A percentile compares a stretch with the other conserved stretches of the same genome.
These are phyloP conservation scores for Phytophthora rubi DNA, from an alignment of 352 stramenopile genomes.

Conservation along the genomic window DNA sequence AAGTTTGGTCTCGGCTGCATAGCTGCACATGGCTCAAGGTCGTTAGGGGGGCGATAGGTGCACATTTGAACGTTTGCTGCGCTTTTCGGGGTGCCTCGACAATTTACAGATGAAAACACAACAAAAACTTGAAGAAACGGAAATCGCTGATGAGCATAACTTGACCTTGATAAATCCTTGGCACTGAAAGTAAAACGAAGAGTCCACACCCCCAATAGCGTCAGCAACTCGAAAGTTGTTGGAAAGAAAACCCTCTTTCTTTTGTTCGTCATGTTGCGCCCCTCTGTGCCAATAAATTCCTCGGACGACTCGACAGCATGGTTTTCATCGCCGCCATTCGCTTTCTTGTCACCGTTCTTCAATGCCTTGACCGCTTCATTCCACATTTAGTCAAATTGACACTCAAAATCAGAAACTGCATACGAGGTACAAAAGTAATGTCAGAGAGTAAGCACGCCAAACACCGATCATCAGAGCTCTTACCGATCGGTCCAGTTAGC, in stretches of 20 bases:
- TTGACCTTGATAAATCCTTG: not conserved
- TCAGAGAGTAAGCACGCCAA: not conserved
- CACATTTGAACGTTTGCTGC: conserved; percentile 4
- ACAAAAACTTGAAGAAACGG: not conserved
- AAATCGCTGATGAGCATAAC: not conserved
- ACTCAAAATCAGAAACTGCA: conserved; percentile 17
- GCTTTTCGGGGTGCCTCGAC: not conserved
- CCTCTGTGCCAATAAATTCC: not conserved
- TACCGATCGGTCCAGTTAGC: conserved; percentile 13
- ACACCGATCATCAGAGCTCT: not conserved
- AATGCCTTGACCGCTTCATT: conserved; percentile 2
- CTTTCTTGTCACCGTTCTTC: conserved; percentile 3
- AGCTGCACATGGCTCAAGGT: conserved; percentile 10
- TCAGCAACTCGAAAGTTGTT: conserved; percentile 13
- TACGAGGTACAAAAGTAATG: not conserved
- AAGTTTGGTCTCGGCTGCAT: conserved; percentile 13
- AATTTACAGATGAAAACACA: conserved; percentile 1
- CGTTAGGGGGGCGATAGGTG: conserved; percentile 7
- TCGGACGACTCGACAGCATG: not conserved
- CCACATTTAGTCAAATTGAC: conserved; percentile 27
- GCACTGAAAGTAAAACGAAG: not conserved
- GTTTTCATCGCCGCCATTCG: not conserved
- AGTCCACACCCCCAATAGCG: conserved; percentile 12
- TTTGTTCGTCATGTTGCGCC: not conserved
- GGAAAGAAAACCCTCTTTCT: conserved; percentile 10